Evolutionary conservation across 2,329 filamentous ascomycete genomes (phyloP).

Genomic region (Xylariaceae sp.): DNA sequence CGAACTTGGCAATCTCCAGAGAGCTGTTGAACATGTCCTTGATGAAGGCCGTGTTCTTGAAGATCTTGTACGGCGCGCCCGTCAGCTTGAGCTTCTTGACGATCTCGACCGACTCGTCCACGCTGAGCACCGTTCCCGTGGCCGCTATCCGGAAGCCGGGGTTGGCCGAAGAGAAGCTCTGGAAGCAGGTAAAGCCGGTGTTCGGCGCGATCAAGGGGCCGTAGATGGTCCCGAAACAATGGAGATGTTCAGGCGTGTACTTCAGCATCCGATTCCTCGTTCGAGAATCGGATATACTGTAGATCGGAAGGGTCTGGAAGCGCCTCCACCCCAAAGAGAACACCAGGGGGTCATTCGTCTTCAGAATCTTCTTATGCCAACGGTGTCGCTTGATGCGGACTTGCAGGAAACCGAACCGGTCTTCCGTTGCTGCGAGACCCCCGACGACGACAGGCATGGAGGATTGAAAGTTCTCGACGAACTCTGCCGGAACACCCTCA

Average conservation of each 20-base stretch:
- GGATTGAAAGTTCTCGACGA: constrained; percentile 73
- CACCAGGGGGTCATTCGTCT: constrained; percentile 95
- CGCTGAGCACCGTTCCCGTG: constrained; percentile 85
- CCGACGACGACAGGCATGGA: constrained; percentile 80
- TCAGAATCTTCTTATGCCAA: constrained; percentile 99
- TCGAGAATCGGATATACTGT: constrained; percentile 89
- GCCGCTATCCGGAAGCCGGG: constrained; percentile 92
- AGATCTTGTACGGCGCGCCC: constrained; percentile 61
- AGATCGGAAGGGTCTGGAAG: constrained; percentile 88
- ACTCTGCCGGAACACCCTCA: constrained; percentile 84
- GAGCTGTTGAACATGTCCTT: constrained; percentile 95
- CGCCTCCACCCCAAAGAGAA: constrained; percentile 94
- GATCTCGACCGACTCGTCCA: constrained; percentile 93
- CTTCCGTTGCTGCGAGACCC: constrained; percentile 87
- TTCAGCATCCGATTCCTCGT: constrained; percentile 97
- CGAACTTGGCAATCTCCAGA: constrained; percentile 95
- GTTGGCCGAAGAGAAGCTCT: constrained; percentile 75
- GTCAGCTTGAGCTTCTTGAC: constrained; percentile 99
- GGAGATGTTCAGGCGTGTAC: constrained; percentile 98
- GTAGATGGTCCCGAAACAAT: constrained; percentile 94
- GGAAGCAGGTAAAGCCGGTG: constrained; percentile 90
- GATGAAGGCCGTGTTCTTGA: constrained; percentile 96
- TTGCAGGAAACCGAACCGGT: constrained; percentile 92
- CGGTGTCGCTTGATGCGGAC: constrained; percentile 93
- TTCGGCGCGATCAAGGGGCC: constrained; percentile 92